phyloP scores from a whole-genome alignment of 1,284 basidiomycete genomes.

The Pterulicium gracile region DNA sequence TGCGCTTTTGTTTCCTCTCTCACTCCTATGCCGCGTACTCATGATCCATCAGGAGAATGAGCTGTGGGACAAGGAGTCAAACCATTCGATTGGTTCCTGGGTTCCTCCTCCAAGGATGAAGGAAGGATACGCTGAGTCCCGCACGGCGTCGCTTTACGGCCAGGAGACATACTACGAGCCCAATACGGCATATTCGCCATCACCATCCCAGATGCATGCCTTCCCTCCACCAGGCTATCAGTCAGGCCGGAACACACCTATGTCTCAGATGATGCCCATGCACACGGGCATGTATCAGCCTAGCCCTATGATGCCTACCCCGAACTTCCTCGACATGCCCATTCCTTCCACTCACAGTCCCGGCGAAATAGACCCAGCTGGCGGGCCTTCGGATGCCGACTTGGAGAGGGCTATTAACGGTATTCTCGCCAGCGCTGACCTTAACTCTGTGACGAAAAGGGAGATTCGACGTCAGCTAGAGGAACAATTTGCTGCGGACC shows the following conservation, averaged over 20 bases:
- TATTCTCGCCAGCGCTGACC: slow-evolving; percentile 66
- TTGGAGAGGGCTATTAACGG: slow-evolving; percentile 65
- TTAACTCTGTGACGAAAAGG: slow-evolving; percentile 85
- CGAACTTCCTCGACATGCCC: slow-evolving; percentile 65
- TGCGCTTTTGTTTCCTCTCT: slow-evolving; percentile 20
- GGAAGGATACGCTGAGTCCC: slow-evolving; percentile 65
- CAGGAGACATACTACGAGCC: slow-evolving; percentile 75
- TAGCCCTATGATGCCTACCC: slow-evolving; percentile 53
- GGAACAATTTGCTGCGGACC: slow-evolving; percentile 64
- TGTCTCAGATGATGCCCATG: slow-evolving; percentile 21
- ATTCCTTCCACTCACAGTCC: slow-evolving; percentile 44
- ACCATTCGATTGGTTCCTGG: slow-evolving; percentile 84
- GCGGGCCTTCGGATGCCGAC: slow-evolving; percentile 52
- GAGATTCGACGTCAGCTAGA: slow-evolving; percentile 77
- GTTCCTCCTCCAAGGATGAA: slow-evolving; percentile 59
- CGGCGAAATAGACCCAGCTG: slow-evolving; percentile 33
- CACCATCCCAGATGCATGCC: slow-evolving; percentile 52
- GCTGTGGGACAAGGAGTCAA: slow-evolving; percentile 94
- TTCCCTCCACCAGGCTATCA: slow-evolving; percentile 57
- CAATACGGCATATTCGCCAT: slow-evolving; percentile 48
- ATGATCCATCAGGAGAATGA: slow-evolving; percentile 65
- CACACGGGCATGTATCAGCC: slow-evolving; percentile 39
- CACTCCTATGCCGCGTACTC: slow-evolving; percentile 8
- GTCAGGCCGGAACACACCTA: slow-evolving; percentile 70
- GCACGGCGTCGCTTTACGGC: slow-evolving; percentile 67